Evolutionary conservation across 2,329 filamentous ascomycete genomes (phyloP), one percentile per base, ranked within the genome.

Genomic region (Botrytis medusae): DNA sequence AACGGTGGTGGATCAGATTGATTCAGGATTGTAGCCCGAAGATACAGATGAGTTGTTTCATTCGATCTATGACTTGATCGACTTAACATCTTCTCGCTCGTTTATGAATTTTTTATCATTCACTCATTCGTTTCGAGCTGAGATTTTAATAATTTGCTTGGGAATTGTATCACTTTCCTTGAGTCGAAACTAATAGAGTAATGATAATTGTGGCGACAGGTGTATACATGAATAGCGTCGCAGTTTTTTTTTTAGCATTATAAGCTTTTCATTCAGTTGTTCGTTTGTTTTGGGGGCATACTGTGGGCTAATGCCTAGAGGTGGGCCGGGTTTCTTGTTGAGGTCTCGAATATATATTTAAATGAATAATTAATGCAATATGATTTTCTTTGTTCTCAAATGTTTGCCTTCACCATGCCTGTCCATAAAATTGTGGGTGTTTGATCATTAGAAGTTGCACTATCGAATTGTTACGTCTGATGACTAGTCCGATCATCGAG

Each of bases 1-100:
- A 4, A 84, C 87, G 71, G 81, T 86, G 5, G 83, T 84, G 1
- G 82, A 83, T 8, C 85, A 87, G 79, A 87, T 87, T 74, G 86
- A 89, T 76, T 87, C 86, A 68, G 87, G 87, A 25, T 68, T 77
- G 60, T 77, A 54, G 46, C 12, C 20, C 14, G 20, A 22, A 5
- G 1, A 32, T 18, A 25, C 9, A 32, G 0, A 62, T 22, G 54
- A 69, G 20, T 37, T 22, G 34, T 16, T 37, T 7, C 22, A 18
- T 29, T 57, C 16, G 10, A 9, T 48, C 8, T 22, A 18, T n/a
- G 22, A 25, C n/a, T 37, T 34, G 14, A 20, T 22, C 20, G 34
- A 22, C n/a, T 29, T 29, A 22, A 34, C 14, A 54, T 68, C 10
- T 54, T 29, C 14, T 20, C 42, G 42, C 29, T 34, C 12, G 10